These are phyloP conservation scores for Strombidium stylifer DNA, from an alignment of 73 alveolate genomes.

Conservation along the genomic window DNA sequence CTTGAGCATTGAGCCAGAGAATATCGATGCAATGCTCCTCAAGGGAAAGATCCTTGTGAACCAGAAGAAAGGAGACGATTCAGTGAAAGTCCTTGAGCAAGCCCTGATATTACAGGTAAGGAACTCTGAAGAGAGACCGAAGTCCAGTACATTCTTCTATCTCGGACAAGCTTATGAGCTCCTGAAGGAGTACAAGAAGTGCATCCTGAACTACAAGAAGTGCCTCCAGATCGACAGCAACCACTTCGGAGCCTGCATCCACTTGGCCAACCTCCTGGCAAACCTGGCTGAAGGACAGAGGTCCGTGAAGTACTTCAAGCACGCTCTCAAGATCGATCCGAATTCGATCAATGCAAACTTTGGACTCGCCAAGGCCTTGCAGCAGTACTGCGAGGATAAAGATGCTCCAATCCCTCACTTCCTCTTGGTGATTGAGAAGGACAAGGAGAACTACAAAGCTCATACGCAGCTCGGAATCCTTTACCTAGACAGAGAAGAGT, in stretches of 20 bases:
- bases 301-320: constrained; percentile 72
- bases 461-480: constrained; percentile 58
- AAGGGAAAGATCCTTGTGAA: constrained; percentile 34
- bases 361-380: constrained; percentile 63
- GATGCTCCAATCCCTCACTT: constrained; percentile 53
- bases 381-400: constrained; percentile 50
- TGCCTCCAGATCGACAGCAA: constrained; percentile 37
- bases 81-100: constrained; percentile 20
- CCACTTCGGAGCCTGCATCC: constrained; percentile 65
- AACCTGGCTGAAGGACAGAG: constrained; percentile 56
- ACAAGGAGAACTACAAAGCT: constrained; percentile 59
- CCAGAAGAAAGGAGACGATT: constrained; percentile 12
- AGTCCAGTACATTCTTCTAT: constrained; percentile 37
- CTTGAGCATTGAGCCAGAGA: constrained; percentile 29
- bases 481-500: constrained; percentile 52
- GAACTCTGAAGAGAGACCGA: neutral
- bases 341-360: constrained; percentile 59
- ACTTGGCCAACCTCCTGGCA: constrained; percentile 67
- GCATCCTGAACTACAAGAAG: constrained; percentile 44
- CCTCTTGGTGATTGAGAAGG: constrained; percentile 37
- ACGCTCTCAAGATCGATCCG: constrained; percentile 69
- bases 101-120: neutral
- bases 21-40: constrained; percentile 13
- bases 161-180: constrained; percentile 49
- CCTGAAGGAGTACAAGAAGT: constrained; percentile 51